These are phyloP conservation scores for Trichoderma arundinaceum DNA, from an alignment of 2,329 filamentous ascomycete species.

Conservation along the genomic window DNA sequence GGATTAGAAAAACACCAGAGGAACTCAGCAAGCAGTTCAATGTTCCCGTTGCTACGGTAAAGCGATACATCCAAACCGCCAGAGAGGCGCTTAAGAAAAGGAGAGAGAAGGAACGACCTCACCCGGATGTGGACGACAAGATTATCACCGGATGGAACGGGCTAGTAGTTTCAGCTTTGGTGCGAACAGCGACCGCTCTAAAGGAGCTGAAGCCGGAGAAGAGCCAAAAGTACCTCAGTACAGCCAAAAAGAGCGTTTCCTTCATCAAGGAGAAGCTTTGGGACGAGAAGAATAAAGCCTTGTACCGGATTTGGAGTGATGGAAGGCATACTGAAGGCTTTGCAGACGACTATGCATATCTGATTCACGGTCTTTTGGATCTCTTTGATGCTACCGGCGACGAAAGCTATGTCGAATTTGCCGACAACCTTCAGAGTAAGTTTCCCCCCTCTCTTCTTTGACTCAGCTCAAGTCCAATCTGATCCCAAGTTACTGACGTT, in stretches of 20 bases:
- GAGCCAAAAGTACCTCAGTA: slow-evolving; percentile 64
- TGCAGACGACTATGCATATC: slow-evolving; percentile 92
- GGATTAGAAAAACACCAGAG: slow-evolving; percentile 68
- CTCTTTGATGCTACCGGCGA: slow-evolving; percentile 85
- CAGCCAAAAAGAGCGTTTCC: slow-evolving; percentile 69
- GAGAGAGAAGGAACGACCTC: slow-evolving; percentile 73
- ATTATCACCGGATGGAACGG: slow-evolving; percentile 89
- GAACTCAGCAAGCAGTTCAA: slow-evolving; percentile 78
- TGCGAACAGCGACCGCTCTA: slow-evolving; percentile 74
- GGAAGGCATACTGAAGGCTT: slow-evolving; percentile 72
- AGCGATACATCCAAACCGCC: slow-evolving; percentile 69
- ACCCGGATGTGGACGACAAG: slow-evolving; percentile 85
- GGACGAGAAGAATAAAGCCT: slow-evolving; percentile 62
- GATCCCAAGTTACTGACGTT: slow-evolving; percentile 27
- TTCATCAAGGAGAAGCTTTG: slow-evolving; percentile 80
- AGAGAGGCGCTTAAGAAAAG: slow-evolving; percentile 72
- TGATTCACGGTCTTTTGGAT: slow-evolving; percentile 81
- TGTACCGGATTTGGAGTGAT: slow-evolving; percentile 78
- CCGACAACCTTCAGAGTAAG: slow-evolving; percentile 77
- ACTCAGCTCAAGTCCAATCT: neutral
- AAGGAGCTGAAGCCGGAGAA: slow-evolving; percentile 61
- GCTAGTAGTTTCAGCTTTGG: slow-evolving; percentile 82
- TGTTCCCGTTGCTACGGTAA: slow-evolving; percentile 71
- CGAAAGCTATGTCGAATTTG: slow-evolving; percentile 76
- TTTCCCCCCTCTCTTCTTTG: neutral